Evolutionary conservation across 73 alveolate genomes (phyloP), one percentile per base, ranked within the genome.

Genomic region (Paramecium sonneborni): DNA sequence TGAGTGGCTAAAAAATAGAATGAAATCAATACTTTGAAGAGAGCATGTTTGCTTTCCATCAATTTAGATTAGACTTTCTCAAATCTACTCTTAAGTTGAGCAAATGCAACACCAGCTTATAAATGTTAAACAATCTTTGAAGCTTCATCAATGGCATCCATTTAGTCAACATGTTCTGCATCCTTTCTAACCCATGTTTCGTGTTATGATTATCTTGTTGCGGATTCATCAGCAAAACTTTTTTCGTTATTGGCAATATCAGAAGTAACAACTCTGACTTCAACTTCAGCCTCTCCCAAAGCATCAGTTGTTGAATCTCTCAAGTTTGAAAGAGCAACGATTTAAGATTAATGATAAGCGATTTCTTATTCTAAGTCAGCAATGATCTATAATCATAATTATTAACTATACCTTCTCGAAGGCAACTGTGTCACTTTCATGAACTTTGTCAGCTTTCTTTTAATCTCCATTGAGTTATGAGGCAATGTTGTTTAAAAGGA

Each of bases 61-160:
- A 79, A 44, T 34, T 79, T 79, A 44, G 90, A 39, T 38, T 41
- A 79, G 46, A 79, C 90, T 34, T 79, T 79, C 44, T 79, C 90
- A 12, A 76, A 76, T 76, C 89, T 76, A 26, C 89, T 76, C 89
- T 76, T 76, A 9, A 76, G 32, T 76, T 76, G 48, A 39, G 89
- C 72, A 32, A 76, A 76, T 30, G 89, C 89, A 76, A 76, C 89
- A 41, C 89, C 89, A n/a, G 89, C 89, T 76, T 76, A 76, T 39
- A 76, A 76, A 20, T 76, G 89, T 76, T 76, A 41, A 21, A 76
- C 89, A 21, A 76, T 76, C 89, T 76, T 76, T 10, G 58, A 28
- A 3, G 89, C 89, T 32, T 76, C 89, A 76, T 76, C 89, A 38
- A 76, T 76, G 35, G 89, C 68, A 20, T 76, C 89, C 6, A 76